These are phyloP conservation scores for Lactifluus hygrophoroides DNA, from an alignment of 768 basidiomycete genomes.

Conservation along the genomic window DNA sequence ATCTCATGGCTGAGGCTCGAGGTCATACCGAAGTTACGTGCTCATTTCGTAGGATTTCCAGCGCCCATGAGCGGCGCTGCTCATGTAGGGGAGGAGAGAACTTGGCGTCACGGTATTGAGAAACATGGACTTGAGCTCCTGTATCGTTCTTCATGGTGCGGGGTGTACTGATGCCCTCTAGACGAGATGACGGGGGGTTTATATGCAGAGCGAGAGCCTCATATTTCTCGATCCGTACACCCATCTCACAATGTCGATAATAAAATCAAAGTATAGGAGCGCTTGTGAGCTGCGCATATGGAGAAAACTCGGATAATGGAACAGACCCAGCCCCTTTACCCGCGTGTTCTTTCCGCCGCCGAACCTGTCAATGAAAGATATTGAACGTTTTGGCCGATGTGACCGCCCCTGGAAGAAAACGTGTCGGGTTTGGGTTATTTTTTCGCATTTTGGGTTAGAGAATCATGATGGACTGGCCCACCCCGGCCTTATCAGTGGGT, in stretches of 20 bases:
- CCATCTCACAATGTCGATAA: too few relatives aligned
- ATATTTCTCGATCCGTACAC: background rate
- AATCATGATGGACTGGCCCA: too few relatives aligned
- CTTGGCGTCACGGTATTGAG: slow-evolving; percentile 41
- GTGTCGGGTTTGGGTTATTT: too few relatives aligned
- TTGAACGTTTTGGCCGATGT: background rate
- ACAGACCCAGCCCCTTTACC: slow-evolving; percentile 3
- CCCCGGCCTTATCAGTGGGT: too few relatives aligned
- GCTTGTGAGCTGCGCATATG: background rate
- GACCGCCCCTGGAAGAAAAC: too few relatives aligned
- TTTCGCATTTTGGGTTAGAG: background rate
- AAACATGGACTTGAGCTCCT: background rate
- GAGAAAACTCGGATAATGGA: too few relatives aligned
- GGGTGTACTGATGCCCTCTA: background rate
- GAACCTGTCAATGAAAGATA: background rate
- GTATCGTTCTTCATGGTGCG: background rate
- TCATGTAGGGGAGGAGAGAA: slow-evolving; percentile 63
- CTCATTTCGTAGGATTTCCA: slow-evolving; percentile 53
- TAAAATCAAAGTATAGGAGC: too few relatives aligned
- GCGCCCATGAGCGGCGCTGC: slow-evolving; percentile 64
- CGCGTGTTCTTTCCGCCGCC: background rate
- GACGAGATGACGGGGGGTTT: background rate
- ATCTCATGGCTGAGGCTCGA: background rate
- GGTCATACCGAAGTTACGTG: slow-evolving; percentile 40
- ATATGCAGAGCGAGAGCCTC: background rate